Percentiles rank a stretch among this genome's conserved stretches.
phyloP scores from a whole-genome alignment of 345 rosid species.

The Excoecaria cochinchinensis region DNA sequence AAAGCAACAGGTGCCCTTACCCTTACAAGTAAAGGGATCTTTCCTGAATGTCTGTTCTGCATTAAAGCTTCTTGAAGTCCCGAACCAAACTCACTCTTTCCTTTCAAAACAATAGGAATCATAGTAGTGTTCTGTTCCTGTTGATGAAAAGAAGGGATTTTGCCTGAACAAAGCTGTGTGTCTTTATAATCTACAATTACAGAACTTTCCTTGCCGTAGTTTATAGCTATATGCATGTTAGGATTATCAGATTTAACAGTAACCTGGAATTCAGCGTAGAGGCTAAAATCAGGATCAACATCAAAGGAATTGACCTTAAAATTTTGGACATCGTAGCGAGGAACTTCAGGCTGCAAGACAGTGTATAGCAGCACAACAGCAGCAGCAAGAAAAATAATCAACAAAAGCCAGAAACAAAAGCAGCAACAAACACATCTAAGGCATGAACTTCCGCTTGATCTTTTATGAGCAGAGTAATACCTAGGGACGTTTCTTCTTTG shows the following conservation, averaged over 20 bases:
- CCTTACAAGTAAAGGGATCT: slow-evolving; percentile 42
- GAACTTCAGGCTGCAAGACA: slow-evolving; percentile 35
- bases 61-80: slow-evolving; percentile 38
- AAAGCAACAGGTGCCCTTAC: slow-evolving; percentile 41
- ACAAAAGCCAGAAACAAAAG: slow-evolving; percentile 38
- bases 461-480: slow-evolving; percentile 22
- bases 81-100: slow-evolving; percentile 38
- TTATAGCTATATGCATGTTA: slow-evolving; percentile 31
- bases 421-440: slow-evolving; percentile 46
- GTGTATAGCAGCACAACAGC: slow-evolving; percentile 21
- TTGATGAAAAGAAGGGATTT: slow-evolving; percentile 45
- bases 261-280: slow-evolving; percentile 36
- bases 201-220: slow-evolving; percentile 43
- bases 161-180: slow-evolving; percentile 39
- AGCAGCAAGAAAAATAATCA: slow-evolving; percentile 30
- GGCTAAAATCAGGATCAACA: slow-evolving; percentile 36
- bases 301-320: slow-evolving; percentile 37
- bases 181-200: slow-evolving; percentile 33
- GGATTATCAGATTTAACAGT: slow-evolving; percentile 45
- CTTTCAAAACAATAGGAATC: slow-evolving; percentile 33
- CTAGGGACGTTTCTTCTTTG: slow-evolving; percentile 40
- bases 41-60: slow-evolving; percentile 31
- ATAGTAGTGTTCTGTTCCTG: slow-evolving; percentile 30
- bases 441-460: slow-evolving; percentile 25
- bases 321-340: slow-evolving; percentile 33